phyloP scores from a whole-genome alignment of 305 asterid genomes.

The Fraxinus latifolia region DNA sequence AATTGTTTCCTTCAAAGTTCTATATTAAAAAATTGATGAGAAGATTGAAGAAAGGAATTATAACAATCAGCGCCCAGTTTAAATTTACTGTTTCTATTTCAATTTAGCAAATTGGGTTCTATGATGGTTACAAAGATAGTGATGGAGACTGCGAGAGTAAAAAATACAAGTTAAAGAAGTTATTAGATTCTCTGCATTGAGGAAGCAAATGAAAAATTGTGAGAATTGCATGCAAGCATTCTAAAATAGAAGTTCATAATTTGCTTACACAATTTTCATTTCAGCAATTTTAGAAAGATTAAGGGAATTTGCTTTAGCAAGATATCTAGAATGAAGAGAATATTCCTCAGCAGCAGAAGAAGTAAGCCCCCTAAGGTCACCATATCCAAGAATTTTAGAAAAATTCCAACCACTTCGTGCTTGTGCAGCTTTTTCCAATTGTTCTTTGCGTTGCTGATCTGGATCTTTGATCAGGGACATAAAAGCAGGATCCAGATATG shows the following conservation, averaged over 20 bases:
- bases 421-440: constrained; percentile 87
- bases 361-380: constrained; percentile 86
- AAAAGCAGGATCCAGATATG: constrained; percentile 92
- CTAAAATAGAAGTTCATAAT: background rate
- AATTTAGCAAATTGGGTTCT: background rate
- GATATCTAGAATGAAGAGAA: constrained; percentile 94
- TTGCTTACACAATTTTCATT: constrained; percentile 90
- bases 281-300: constrained; percentile 91
- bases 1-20: background rate
- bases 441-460: constrained; percentile 83
- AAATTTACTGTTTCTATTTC: background rate
- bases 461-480: constrained; percentile 97
- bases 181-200: background rate
- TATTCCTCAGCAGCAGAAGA: constrained; percentile 92
- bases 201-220: constrained; percentile 2
- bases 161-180: background rate
- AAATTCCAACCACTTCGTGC: constrained; percentile 68
- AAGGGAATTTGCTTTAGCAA: constrained; percentile 85
- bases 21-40: background rate
- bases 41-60: background rate
- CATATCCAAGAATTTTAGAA: constrained; percentile 82
- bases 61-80: background rate
- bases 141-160: background rate
- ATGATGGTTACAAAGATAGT: background rate
- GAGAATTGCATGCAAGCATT: background rate